A percentile compares a stretch with the other conserved stretches of the same genome.
Evolutionary conservation across 345 rosid species (phyloP).

Genomic region (Abelmoschus esculentus): DNA sequence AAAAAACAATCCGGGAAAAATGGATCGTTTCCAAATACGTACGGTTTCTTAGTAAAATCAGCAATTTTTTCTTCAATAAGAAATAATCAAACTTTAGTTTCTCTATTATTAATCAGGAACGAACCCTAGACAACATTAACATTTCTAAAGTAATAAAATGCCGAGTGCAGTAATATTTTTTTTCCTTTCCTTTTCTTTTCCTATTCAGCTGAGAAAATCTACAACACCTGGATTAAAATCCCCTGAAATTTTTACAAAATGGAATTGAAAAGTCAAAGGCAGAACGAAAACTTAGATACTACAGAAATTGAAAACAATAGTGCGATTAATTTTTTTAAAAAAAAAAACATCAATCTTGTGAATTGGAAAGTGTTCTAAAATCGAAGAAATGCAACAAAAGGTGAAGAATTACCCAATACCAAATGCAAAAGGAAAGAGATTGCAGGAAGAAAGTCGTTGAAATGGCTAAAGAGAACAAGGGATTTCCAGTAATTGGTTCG

Average conservation of each 20-base stretch:
- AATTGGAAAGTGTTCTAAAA: not conserved
- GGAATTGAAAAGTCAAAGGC: not conserved
- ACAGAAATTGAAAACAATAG: not conserved
- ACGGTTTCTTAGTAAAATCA: not conserved
- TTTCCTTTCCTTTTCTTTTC: not conserved
- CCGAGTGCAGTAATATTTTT: not conserved
- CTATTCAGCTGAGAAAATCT: no score
- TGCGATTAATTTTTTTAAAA: not conserved
- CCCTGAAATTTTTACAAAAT: not conserved
- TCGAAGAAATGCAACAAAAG: not conserved
- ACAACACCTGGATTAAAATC: not conserved
- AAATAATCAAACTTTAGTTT: not conserved
- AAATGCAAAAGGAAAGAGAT: not conserved
- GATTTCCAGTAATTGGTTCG: no score
- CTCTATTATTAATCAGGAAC: not conserved
- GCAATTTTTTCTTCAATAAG: not conserved
- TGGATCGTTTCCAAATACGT: not conserved
- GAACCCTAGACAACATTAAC: not conserved
- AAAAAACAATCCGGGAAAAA: not conserved
- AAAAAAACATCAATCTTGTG: not conserved
- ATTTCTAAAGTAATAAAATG: conserved; percentile 1
- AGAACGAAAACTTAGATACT: not conserved
- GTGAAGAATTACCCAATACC: not conserved
- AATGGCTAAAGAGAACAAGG: no score
- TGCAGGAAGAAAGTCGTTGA: not conserved